These are phyloP conservation scores for Aspergillus neoniger DNA, from an alignment of 2,329 filamentous ascomycete species.

Conservation along the genomic window DNA sequence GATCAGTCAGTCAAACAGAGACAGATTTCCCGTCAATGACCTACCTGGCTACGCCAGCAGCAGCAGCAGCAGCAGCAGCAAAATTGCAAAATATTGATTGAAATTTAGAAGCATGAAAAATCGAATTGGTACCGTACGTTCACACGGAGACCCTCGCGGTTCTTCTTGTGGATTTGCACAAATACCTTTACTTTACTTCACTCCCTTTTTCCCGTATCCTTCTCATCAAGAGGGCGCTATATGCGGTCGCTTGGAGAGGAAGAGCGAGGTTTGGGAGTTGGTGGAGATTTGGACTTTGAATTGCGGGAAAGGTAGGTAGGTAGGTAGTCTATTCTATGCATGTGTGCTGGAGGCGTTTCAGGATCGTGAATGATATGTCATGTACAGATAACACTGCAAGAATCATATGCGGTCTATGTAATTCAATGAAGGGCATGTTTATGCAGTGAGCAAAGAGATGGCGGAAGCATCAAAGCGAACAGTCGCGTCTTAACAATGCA, in stretches of 20 bases:
- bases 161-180: constrained; percentile 17
- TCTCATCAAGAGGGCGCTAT: constrained; percentile 42
- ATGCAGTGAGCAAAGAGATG: neutral
- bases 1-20: neutral
- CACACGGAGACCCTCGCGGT: constrained; percentile 9
- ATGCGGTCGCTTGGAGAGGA: constrained; percentile 44
- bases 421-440: neutral
- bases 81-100: constrained; percentile 2
- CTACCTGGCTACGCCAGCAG: constrained; percentile 8
- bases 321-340: neutral
- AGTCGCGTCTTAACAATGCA: neutral
- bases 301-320: neutral
- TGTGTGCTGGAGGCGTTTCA: neutral
- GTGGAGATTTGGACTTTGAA: neutral
- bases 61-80: constrained; percentile 2
- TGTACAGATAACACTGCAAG: neutral
- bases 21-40: constrained; percentile 1
- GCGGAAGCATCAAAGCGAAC: neutral
- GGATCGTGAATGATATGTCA: neutral
- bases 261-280: neutral
- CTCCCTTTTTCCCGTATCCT: constrained; percentile 29
- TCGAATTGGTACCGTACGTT: constrained; percentile 20
- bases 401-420: neutral
- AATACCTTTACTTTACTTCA: constrained; percentile 5
- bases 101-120: constrained; percentile 21